A percentile compares a stretch with the other conserved stretches of the same genome.
These are phyloP conservation scores for Rhizomucor pusillus DNA, from an alignment of 371 early-diverging fungal genomes.

Conservation along the genomic window DNA sequence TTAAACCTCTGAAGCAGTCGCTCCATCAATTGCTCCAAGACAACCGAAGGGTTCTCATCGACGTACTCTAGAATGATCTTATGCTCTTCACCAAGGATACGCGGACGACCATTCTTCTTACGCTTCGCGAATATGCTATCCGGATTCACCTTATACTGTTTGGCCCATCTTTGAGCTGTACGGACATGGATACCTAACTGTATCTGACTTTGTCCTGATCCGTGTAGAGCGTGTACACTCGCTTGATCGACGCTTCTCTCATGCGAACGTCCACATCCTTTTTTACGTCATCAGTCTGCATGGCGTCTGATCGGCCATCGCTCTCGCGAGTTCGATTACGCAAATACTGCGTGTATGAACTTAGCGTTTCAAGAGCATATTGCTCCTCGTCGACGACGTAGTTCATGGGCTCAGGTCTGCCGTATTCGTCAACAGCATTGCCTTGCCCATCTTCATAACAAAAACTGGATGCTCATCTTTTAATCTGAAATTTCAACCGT, in stretches of 20 bases:
- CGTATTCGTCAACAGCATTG: slow-evolving; percentile 7
- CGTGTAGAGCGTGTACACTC: slow-evolving; percentile 7
- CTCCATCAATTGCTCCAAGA: too few relatives aligned
- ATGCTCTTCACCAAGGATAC: slow-evolving; percentile 11
- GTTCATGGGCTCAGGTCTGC: slow-evolving; percentile 12
- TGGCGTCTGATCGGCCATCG: not conserved
- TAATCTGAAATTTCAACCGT: too few relatives aligned
- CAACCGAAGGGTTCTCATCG: slow-evolving; percentile 10
- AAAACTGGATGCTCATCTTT: too few relatives aligned
- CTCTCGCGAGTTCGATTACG: not conserved
- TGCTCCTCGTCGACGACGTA: slow-evolving; percentile 14
- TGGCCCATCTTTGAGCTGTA: slow-evolving; percentile 15
- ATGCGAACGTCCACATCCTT: slow-evolving; percentile 19
- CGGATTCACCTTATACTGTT: slow-evolving; percentile 12
- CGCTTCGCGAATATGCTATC: slow-evolving; percentile 9
- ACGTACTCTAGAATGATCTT: slow-evolving; percentile 12
- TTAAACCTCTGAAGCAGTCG: too few relatives aligned
- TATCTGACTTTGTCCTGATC: not conserved
- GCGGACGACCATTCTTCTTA: slow-evolving; percentile 11
- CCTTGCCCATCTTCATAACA: slow-evolving; percentile 1
- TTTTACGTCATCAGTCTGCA: not conserved
- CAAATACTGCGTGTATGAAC: too few relatives aligned
- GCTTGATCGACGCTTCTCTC: slow-evolving; percentile 14
- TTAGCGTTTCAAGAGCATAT: slow-evolving; percentile 6
- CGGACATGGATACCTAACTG: slow-evolving; percentile 18